Percentiles rank a stretch among this genome's conserved stretches.
phyloP scores from a whole-genome alignment of 2,329 filamentous ascomycete genomes.

The Bertia moriformis region DNA sequence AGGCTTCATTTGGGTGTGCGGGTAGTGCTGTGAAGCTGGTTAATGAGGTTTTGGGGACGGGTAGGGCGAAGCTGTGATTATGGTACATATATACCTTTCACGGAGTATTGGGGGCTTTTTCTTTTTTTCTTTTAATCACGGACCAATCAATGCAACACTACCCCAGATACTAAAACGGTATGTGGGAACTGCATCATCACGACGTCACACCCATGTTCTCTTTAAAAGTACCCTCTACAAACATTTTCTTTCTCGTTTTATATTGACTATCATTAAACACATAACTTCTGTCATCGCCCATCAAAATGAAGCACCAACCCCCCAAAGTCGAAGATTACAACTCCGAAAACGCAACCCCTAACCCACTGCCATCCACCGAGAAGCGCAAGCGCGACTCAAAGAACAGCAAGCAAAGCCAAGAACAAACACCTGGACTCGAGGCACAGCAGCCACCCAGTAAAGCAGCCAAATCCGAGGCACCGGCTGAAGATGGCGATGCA shows the following conservation, averaged over 20 bases:
- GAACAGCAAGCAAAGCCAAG: too few relatives aligned
- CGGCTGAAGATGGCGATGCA: not conserved
- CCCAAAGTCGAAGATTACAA: not conserved
- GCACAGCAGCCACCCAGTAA: not conserved
- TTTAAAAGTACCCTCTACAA: too few relatives aligned
- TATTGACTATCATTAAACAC: too few relatives aligned
- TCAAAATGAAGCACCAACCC: not conserved
- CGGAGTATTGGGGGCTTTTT: too few relatives aligned
- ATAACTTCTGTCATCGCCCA: too few relatives aligned
- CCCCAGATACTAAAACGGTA: too few relatives aligned
- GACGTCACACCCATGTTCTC: too few relatives aligned
- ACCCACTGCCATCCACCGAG: not conserved
- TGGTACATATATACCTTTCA: too few relatives aligned
- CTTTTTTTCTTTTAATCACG: too few relatives aligned
- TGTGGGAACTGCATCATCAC: not conserved
- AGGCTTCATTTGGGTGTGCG: slow-evolving; percentile 19
- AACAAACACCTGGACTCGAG: too few relatives aligned
- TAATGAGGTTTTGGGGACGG: not conserved
- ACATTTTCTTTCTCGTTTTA: too few relatives aligned
- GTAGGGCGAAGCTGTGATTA: not conserved
- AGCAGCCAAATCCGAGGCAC: not conserved
- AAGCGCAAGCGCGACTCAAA: not conserved
- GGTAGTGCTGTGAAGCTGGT: not conserved
- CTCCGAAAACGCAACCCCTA: not conserved
- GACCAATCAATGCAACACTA: too few relatives aligned